A percentile compares a stretch with the other conserved stretches of the same genome.
Evolutionary conservation across 148 eudicot species (phyloP).

Genomic region (Heliamphora exappendiculata): DNA sequence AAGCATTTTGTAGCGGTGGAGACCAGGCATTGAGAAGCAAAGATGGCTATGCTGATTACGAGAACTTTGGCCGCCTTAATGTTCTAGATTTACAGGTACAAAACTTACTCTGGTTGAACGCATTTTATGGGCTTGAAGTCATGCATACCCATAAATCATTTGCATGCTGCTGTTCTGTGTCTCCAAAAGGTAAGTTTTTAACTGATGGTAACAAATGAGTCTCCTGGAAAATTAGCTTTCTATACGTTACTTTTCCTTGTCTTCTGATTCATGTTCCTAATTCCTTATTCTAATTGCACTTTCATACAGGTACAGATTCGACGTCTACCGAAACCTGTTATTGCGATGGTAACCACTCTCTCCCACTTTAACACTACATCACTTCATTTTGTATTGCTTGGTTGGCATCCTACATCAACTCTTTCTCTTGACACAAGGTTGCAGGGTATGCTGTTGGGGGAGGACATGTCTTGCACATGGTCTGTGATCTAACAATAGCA

Average conservation of each 20-base stretch:
- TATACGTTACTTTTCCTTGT: not conserved
- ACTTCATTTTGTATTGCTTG: constrained; percentile 3
- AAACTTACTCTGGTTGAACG: not conserved
- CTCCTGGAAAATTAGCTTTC: not conserved
- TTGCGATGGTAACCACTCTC: constrained; percentile 68
- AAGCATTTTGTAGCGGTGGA: constrained; percentile 98
- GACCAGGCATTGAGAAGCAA: constrained; percentile 76
- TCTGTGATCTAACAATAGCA: constrained; percentile 93
- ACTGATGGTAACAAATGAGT: not conserved
- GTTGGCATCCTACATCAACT: not conserved
- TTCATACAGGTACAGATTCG: constrained; percentile 71
- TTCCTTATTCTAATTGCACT: not conserved
- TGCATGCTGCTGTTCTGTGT: not conserved
- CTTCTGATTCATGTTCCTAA: not conserved
- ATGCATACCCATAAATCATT: not conserved
- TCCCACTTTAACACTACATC: not conserved
- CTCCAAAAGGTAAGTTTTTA: not conserved
- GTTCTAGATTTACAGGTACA: constrained; percentile 91
- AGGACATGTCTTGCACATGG: constrained; percentile 93
- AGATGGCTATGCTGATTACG: constrained; percentile 77
- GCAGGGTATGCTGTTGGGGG: constrained; percentile 99
- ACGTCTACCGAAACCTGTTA: constrained; percentile 92
- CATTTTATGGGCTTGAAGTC: not conserved
- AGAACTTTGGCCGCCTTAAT: constrained; percentile 74
- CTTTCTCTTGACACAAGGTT: constrained; percentile 41